Conservation (phyloP, 2,329 filamentous ascomycete species). For the Pseudogymnoascus sp. region DNA sequence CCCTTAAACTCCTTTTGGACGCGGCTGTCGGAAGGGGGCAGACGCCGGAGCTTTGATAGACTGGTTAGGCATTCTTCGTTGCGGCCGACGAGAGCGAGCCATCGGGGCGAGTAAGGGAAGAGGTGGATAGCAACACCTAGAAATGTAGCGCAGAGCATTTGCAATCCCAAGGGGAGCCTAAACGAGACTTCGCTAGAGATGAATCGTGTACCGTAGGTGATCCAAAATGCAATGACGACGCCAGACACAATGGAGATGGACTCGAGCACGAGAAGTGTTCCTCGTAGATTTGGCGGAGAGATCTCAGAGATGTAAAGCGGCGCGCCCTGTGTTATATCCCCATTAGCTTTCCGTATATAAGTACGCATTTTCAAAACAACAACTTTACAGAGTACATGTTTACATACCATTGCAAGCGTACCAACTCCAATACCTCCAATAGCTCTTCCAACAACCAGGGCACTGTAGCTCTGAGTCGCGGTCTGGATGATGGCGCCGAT, state of each 20-base stretch:
- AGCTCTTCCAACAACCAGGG: constrained; percentile 39
- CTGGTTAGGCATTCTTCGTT: constrained; percentile 39
- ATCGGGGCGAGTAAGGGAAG: constrained; percentile 47
- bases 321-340: constrained; percentile 19
- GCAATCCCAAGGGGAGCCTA: constrained; percentile 25
- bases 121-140: constrained; percentile 32
- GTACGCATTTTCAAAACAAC: background rate
- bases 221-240: constrained; percentile 27
- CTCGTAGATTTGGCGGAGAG: constrained; percentile 29
- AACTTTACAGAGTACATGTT: background rate
- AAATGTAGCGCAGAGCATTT: constrained; percentile 19
- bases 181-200: constrained; percentile 16
- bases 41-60: constrained; percentile 38
- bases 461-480: constrained; percentile 34
- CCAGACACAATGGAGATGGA: constrained; percentile 33
- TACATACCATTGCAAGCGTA: constrained; percentile 36
- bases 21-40: constrained; percentile 38
- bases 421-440: constrained; percentile 44
- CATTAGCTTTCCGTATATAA: background rate
- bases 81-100: constrained; percentile 39
- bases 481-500: constrained; percentile 36
- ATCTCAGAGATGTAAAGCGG: constrained; percentile 45
- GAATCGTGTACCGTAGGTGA: constrained; percentile 6
- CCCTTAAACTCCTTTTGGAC: constrained; percentile 41
- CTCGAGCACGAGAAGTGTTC: constrained; percentile 12